Evolutionary conservation across 1,284 basidiomycete species (phyloP).

Genomic region (Rhodotorula sp.): DNA sequence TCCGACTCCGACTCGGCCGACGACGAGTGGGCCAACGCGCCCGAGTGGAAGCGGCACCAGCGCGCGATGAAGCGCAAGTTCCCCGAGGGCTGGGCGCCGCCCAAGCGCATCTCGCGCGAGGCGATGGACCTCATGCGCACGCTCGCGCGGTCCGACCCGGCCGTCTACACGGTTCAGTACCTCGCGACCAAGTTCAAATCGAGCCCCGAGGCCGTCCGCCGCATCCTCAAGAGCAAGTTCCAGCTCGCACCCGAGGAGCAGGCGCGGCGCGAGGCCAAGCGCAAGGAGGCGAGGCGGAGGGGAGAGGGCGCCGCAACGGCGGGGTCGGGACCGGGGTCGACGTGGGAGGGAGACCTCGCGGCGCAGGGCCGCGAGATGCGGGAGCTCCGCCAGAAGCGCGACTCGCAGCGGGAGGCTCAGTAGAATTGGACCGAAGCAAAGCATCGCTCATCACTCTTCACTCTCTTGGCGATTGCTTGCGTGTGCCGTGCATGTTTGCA

Average conservation of each 20-base stretch:
- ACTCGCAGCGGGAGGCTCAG: no score
- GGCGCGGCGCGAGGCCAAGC: conserved; percentile 56
- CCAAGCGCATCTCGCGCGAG: conserved; percentile 80
- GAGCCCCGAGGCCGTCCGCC: conserved; percentile 78
- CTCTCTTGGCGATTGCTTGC: no score
- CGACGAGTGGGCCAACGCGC: background rate
- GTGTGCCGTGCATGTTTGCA: no score
- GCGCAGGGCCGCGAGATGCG: conserved; percentile 16
- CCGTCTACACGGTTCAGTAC: conserved; percentile 66
- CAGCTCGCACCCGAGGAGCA: conserved; percentile 56
- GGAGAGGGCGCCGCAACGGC: background rate
- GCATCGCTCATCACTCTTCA: no score
- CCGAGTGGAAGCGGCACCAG: conserved; percentile 31
- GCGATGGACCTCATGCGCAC: conserved; percentile 83
- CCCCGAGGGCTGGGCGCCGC: conserved; percentile 68
- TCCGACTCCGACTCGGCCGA: background rate
- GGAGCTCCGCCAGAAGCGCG: background rate
- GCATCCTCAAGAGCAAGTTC: conserved; percentile 82
- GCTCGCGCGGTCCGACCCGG: conserved; percentile 69
- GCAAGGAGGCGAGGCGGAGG: conserved; percentile 53
- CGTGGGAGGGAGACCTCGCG: conserved; percentile 17
- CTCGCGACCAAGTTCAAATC: conserved; percentile 78
- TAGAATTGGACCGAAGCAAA: no score
- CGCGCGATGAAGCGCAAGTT: conserved; percentile 33
- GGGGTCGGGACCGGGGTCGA: background rate